These are phyloP conservation scores for Tulasnella sp. DNA, from an alignment of 768 basidiomycete species.

Conservation along the genomic window DNA sequence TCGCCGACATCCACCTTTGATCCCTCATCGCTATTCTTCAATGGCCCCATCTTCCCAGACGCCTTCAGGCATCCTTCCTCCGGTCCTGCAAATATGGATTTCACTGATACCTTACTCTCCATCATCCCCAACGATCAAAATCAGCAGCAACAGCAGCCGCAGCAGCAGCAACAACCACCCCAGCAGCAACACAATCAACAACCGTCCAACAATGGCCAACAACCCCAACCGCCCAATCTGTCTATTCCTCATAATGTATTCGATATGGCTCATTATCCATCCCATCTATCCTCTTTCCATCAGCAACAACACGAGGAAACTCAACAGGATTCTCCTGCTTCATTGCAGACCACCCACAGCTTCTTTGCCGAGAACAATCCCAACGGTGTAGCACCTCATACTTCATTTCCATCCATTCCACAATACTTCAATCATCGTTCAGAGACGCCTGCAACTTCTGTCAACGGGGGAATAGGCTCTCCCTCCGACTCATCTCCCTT, in stretches of 20 bases:
- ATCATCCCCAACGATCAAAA: conserved; percentile 35
- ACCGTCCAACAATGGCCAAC: conserved; percentile 10
- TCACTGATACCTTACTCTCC: conserved; percentile 15
- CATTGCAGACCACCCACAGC: conserved; percentile 25
- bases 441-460: background rate
- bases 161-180: conserved; percentile 19
- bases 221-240: conserved; percentile 29
- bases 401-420: conserved; percentile 12
- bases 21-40: conserved; percentile 17
- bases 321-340: conserved; percentile 14
- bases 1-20: conserved; percentile 24
- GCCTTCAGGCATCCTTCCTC: conserved; percentile 40
- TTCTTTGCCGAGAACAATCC: conserved; percentile 22
- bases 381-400: conserved; percentile 15
- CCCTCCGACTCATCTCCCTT: conserved; percentile 31
- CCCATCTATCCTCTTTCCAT: conserved; percentile 27
- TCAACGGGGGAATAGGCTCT: conserved; percentile 18
- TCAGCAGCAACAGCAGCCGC: conserved; percentile 14
- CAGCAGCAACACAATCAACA: conserved; percentile 17
- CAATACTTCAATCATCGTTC: background rate
- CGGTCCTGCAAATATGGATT: conserved; percentile 16
- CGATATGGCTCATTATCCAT: conserved; percentile 41
- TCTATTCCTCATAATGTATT: conserved; percentile 42
- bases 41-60: conserved; percentile 37
- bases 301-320: conserved; percentile 14